Percentiles rank a stretch among this genome's conserved stretches.
phyloP scores from a whole-genome alignment of 2,329 filamentous ascomycete species.

The Paramyrothecium roridum region DNA sequence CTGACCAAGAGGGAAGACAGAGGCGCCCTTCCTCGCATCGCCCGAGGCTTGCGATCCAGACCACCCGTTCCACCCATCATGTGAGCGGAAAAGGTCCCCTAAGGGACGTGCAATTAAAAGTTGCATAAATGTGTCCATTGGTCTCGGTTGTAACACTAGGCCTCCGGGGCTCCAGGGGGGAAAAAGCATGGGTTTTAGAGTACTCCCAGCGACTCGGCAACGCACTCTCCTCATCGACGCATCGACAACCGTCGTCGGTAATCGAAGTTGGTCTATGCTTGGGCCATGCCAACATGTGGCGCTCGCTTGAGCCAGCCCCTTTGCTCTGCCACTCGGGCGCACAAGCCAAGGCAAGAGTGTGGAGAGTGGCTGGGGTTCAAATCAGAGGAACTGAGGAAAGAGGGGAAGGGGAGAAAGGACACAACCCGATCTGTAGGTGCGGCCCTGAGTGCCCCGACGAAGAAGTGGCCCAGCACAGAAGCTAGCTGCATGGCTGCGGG shows the following conservation, averaged over 20 bases:
- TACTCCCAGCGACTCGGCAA: not conserved
- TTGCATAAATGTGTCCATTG: not conserved
- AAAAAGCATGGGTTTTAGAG: not conserved
- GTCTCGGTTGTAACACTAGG: not conserved
- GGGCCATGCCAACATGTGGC: not conserved
- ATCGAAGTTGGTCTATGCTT: not conserved
- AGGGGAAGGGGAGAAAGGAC: not conserved
- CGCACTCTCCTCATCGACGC: not conserved
- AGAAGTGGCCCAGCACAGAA: not conserved
- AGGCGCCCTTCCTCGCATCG: too few relatives aligned
- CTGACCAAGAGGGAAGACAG: too few relatives aligned
- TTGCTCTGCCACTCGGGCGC: not conserved
- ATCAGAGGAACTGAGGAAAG: not conserved
- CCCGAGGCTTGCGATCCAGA: not conserved
- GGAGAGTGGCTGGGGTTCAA: too few relatives aligned
- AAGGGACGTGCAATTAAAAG: not conserved
- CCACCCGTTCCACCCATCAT: not conserved
- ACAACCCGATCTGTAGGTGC: not conserved
- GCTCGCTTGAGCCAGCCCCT: not conserved
- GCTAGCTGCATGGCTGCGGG: not conserved
- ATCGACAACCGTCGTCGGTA: not conserved
- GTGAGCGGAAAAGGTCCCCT: not conserved
- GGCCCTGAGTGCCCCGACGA: not conserved
- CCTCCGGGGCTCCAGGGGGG: not conserved
- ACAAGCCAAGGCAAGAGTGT: too few relatives aligned